Evolutionary conservation across 768 basidiomycete genomes (phyloP), one percentile per base, ranked within the genome.

Genomic region (Cyclocybe aegerita): DNA sequence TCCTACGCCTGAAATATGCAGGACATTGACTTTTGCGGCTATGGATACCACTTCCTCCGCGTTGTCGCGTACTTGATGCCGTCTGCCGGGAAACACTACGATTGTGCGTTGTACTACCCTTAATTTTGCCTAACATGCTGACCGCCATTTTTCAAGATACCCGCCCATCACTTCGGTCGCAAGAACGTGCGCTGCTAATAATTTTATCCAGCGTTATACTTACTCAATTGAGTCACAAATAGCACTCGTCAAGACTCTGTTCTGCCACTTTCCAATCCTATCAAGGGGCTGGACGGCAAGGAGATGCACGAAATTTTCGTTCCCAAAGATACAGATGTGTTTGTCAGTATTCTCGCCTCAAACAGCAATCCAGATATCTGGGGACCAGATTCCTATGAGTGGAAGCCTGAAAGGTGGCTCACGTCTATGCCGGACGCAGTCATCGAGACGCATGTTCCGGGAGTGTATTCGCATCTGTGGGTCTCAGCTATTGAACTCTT

Each of bases 361-460:
- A 79, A 79, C 51, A 60, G 67, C 1, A 68, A 68, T 39, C 65
- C 64, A 11, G 66, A 65, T 6, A 58, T 79, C 14, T 81, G 77
- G 77, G 78, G 78, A 8, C 65, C 69, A 1, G 77, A 80, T 50
- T 71, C 74, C 4, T 32, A 61, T 11, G 72, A 76, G 50, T 78
- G 74, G 68, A 78, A 72, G 48, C 78, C 77, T 0, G 75, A 78
- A 49, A 60, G 78, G 11, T 81, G 79, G 78, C 58, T 78, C 6
- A 57, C 60, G 0, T 55, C 49, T 10, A 46, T 62, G 12, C 61
- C 58, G 8, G 53, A 62, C n/a, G 50, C 52, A 14, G 62, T 73
- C 6, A 50, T 52, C 3, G 58, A 63, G n/a, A 70, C 70, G 2
- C 67, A 64, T 8, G 58, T 77, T 9, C 76, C 76, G 2, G 77